phyloP scores from a whole-genome alignment of 768 basidiomycete genomes.

The Lentinula edodes region DNA sequence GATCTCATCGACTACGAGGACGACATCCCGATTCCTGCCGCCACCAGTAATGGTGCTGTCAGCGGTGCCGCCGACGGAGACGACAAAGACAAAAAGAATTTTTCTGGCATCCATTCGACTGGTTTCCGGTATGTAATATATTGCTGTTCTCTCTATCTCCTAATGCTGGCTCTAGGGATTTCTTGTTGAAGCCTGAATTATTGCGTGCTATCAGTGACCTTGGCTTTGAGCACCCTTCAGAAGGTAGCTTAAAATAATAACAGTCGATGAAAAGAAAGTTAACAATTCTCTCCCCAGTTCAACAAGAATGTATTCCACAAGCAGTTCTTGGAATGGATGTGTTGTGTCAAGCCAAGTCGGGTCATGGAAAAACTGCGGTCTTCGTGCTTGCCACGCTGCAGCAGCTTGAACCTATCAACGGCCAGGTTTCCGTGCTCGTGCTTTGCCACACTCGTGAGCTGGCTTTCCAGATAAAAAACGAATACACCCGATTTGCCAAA shows the following conservation, averaged over 20 bases:
- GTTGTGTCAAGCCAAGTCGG: slow-evolving; percentile 98
- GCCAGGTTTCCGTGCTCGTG: slow-evolving; percentile 96
- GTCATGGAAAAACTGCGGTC: slow-evolving; percentile 97
- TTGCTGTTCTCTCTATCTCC: slow-evolving; percentile 8
- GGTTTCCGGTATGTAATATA: slow-evolving; percentile 77
- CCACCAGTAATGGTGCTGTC: slow-evolving; percentile 43
- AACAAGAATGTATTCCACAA: slow-evolving; percentile 99
- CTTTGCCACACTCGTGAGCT: slow-evolving; percentile 99
- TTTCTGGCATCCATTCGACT: slow-evolving; percentile 99
- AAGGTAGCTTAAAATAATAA: slow-evolving; percentile 54
- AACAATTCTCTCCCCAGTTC: slow-evolving; percentile 49
- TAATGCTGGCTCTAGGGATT: slow-evolving; percentile 60
- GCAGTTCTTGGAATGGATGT: slow-evolving; percentile 99
- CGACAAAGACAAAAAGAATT: slow-evolving; percentile 94
- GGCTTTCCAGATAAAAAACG: slow-evolving; percentile 99
- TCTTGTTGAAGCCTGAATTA: slow-evolving; percentile 95
- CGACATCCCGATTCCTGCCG: slow-evolving; percentile 58
- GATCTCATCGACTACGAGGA: slow-evolving; percentile 95
- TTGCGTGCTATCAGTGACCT: slow-evolving; percentile 97
- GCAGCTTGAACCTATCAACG: slow-evolving; percentile 96
- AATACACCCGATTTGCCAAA: slow-evolving; percentile 98
- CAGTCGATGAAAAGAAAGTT: neutral
- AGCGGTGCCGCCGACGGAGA: slow-evolving; percentile 49
- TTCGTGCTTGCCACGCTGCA: slow-evolving; percentile 98
- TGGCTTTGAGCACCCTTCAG: slow-evolving; percentile 99